Percentiles rank a stretch among this genome's conserved stretches.
These are phyloP conservation scores for Orbilia brochopaga DNA, from an alignment of 2,329 filamentous ascomycete genomes.

Conservation along the genomic window DNA sequence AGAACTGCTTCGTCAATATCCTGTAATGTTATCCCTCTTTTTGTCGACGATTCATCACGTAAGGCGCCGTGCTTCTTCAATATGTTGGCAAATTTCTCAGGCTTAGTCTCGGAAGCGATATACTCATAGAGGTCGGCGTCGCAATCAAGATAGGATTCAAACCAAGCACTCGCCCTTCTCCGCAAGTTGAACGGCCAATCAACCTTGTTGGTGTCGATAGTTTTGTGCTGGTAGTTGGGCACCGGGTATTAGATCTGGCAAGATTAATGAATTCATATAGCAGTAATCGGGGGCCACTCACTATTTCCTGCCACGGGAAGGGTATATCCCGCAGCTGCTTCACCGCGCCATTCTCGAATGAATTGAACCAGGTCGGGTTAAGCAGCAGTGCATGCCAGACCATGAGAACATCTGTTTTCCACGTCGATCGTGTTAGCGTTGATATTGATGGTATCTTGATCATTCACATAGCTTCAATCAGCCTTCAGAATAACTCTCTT, in stretches of 20 bases:
- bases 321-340: slow-evolving; percentile 66
- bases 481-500: neutral
- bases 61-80: too few species aligned
- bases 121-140: neutral
- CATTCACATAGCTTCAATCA: too few species aligned
- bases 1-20: too few species aligned
- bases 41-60: too few species aligned
- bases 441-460: neutral
- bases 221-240: too few species aligned
- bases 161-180: neutral
- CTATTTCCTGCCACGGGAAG: slow-evolving; percentile 69
- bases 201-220: slow-evolving; percentile 15
- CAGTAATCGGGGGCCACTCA: too few species aligned
- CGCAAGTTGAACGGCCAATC: slow-evolving; percentile 44
- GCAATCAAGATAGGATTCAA: neutral
- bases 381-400: slow-evolving; percentile 80
- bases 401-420: slow-evolving; percentile 70
- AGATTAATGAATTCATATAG: too few species aligned
- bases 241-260: too few species aligned
- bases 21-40: too few species aligned
- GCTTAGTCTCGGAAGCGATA: too few species aligned
- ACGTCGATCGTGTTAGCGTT: neutral
- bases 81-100: too few species aligned
- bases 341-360: slow-evolving; percentile 69
- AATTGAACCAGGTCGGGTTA: slow-evolving; percentile 73